Base-by-base conservation (phyloP, 2,329 filamentous ascomycete species). In the Ophiobolus disseminans region DNA sequence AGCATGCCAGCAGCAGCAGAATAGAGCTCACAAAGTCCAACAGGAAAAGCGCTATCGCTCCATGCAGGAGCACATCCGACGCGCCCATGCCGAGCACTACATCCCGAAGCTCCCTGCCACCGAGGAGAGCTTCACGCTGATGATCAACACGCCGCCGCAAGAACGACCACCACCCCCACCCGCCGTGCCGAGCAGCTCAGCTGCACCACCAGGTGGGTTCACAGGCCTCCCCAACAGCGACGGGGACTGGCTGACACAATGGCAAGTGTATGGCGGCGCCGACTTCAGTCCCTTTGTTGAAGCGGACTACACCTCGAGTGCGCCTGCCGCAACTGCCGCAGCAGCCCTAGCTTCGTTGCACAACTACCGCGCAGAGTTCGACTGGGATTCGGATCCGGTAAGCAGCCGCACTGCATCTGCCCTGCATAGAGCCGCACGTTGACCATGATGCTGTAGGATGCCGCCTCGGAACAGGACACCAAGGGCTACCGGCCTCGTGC, bases 41-140 rank as follows among this genome's bases (percentile, higher is more conserved):
- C 76, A 95, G 91, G 91, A 95, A 80, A 96, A 96, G 77, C 85
- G 90, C 63, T 99, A 92, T 79, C 91, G 94, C 75, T 97, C 93
- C 57, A 97, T 99, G 91, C 94, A 97, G 78, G 94, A 99, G 83
- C 94, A 99, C 72, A 97, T 99, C 69, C 90, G 94, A 67, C 88
- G 94, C 75, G 93, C 94, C 62, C 94, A 99, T 74, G 93, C 93
- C 53, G 91, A 96, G 74, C 89, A 97, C 75, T 97, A 97, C 78
- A 96, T 99, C 65, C 87, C 94, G 40, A 97, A 97, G 83, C 88
- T 97, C 65, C 93, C 94, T 61, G 94, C 94, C 39, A 99, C 93
- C 63, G 93, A 97, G 76, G 60, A 97, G 78, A 97, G 91, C 86
- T 97, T 99, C 76, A 80, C 89, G 69, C 82, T 96, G 73, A 97